These are phyloP conservation scores for Linum lewisii DNA, from an alignment of 345 rosid genomes.

Conservation along the genomic window DNA sequence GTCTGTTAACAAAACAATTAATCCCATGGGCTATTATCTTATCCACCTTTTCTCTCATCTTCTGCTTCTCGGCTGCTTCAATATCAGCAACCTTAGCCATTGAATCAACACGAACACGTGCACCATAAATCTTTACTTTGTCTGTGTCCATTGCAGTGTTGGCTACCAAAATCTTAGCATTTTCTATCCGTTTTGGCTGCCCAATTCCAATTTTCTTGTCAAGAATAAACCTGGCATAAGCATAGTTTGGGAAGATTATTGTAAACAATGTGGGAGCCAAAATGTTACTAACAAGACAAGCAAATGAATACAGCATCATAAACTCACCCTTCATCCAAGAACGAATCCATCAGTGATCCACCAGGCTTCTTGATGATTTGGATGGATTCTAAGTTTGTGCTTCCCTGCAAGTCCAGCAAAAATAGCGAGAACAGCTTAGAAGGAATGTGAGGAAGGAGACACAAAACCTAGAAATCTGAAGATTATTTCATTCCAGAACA, in stretches of 20 bases:
- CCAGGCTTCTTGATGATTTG: slow-evolving; percentile 98
- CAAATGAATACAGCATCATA: background rate
- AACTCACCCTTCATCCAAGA: slow-evolving; percentile 95
- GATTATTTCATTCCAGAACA: no score
- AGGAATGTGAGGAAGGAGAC: background rate
- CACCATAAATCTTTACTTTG: slow-evolving; percentile 96
- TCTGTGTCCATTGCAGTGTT: slow-evolving; percentile 99
- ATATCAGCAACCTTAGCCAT: slow-evolving; percentile 96
- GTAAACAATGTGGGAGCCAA: background rate
- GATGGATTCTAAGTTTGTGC: slow-evolving; percentile 91
- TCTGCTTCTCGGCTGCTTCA: slow-evolving; percentile 97
- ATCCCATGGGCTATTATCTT: slow-evolving; percentile 88
- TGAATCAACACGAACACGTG: slow-evolving; percentile 98
- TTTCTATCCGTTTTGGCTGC: slow-evolving; percentile 91
- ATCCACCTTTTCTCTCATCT: slow-evolving; percentile 96
- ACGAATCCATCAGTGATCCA: slow-evolving; percentile 86
- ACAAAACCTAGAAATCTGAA: no score
- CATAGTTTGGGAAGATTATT: background rate
- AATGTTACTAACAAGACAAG: background rate
- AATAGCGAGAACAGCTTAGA: background rate
- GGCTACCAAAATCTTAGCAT: slow-evolving; percentile 93
- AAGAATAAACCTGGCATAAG: slow-evolving; percentile 62
- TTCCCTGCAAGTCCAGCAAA: slow-evolving; percentile 46
- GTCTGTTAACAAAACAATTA: slow-evolving; percentile 98
- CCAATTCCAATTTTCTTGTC: slow-evolving; percentile 99